Evolutionary conservation across 164 flowering plant species (phyloP).

Genomic region (Vitis cinerea): DNA sequence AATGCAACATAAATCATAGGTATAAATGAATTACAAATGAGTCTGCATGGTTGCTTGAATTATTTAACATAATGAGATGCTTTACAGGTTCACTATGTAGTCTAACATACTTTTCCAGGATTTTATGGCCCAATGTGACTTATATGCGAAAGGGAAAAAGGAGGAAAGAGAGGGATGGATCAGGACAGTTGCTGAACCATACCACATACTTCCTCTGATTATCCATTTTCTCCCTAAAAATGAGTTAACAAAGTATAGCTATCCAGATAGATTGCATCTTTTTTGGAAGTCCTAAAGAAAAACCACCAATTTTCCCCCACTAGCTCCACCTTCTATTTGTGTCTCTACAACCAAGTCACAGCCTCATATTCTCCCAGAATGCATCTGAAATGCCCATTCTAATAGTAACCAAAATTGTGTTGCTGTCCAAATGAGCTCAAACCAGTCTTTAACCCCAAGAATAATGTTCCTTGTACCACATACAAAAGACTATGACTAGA

Average conservation of each 20-base stretch:
- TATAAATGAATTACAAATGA: neutral
- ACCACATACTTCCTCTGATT: neutral
- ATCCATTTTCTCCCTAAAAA: neutral
- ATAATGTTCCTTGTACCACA: too few relatives aligned
- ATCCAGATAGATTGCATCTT: neutral
- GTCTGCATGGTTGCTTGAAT: neutral
- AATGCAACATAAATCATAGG: too few relatives aligned
- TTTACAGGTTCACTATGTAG: neutral
- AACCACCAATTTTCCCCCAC: neutral
- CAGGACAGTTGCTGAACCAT: too few relatives aligned
- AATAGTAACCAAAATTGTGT: too few relatives aligned
- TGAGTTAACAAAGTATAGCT: neutral
- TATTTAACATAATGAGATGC: neutral
- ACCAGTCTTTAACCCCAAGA: too few relatives aligned
- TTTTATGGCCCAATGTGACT: neutral
- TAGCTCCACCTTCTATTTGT: too few relatives aligned
- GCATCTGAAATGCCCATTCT: neutral
- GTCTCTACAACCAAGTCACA: too few relatives aligned
- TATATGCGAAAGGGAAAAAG: too few relatives aligned
- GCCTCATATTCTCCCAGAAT: neutral
- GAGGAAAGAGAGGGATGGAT: too few relatives aligned
- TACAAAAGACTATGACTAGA: too few relatives aligned
- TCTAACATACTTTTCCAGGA: neutral
- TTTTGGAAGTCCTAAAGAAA: neutral
- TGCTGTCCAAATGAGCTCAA: too few relatives aligned